Conservation (phyloP, 2,329 filamentous ascomycete species). For the Talaromyces sp. region DNA sequence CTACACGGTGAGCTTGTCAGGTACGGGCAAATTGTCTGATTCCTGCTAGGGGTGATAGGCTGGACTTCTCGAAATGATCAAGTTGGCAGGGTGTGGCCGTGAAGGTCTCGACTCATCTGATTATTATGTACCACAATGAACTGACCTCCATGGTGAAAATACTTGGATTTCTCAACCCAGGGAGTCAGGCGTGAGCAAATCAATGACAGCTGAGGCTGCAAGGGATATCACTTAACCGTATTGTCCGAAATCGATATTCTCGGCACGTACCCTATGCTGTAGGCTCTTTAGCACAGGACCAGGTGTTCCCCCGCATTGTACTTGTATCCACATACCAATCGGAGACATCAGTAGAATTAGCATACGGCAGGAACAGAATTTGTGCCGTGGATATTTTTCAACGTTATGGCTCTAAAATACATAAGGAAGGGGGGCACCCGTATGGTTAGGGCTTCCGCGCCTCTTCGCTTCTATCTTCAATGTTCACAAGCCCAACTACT, state of each 20-base stretch:
- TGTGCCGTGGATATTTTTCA: background rate
- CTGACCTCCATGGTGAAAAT: too few relatives aligned
- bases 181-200: background rate
- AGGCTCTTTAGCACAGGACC: background rate
- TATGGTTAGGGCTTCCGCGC: too few relatives aligned
- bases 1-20: too few relatives aligned
- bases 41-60: background rate
- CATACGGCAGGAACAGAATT: background rate
- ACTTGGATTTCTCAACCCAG: background rate
- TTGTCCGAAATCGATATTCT: background rate
- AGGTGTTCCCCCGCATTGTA: background rate
- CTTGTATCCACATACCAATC: background rate
- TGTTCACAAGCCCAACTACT: background rate
- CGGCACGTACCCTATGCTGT: too few relatives aligned
- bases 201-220: background rate
- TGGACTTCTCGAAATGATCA: background rate
- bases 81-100: too few relatives aligned
- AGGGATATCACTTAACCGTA: background rate
- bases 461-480: too few relatives aligned
- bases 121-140: too few relatives aligned
- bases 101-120: background rate
- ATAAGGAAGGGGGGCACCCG: background rate
- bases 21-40: too few relatives aligned
- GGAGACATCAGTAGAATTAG: background rate
- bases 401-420: background rate